Percentiles rank a stretch among this genome's conserved stretches.
Conservation (phyloP, 805 yeast species). For the Starmerella powellii region DNA sequence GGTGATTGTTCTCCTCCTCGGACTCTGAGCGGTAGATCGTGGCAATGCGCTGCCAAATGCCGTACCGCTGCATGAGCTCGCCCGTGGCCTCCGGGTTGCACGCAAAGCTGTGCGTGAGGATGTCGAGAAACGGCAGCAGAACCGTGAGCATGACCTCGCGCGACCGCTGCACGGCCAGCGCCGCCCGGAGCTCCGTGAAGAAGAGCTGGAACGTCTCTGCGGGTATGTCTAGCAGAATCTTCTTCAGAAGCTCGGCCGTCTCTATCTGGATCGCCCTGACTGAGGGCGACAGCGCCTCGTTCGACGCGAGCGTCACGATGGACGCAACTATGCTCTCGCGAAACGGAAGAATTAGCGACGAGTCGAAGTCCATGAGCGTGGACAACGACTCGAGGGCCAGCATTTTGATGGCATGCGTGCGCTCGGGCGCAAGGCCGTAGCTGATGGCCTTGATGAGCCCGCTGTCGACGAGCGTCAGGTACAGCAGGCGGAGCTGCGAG, state of each 20-base stretch:
- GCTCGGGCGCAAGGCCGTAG: conserved; percentile 50
- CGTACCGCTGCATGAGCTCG: background rate
- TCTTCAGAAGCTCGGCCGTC: conserved; percentile 8
- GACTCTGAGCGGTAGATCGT: background rate
- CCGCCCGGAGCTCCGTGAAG: background rate
- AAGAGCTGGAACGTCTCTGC: background rate
- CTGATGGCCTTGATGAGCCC: conserved; percentile 62
- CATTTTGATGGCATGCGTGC: conserved; percentile 38
- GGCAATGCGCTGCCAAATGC: conserved; percentile 5
- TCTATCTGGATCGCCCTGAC: conserved; percentile 6
- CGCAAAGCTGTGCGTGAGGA: conserved; percentile 2
- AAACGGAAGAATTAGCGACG: background rate
- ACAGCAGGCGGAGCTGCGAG: conserved; percentile 53
- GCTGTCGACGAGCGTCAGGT: conserved; percentile 45
- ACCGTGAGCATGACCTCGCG: background rate
- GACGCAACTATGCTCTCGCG: background rate
- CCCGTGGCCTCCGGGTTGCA: background rate
- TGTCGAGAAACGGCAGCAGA: conserved; percentile 2
- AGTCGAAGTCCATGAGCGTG: conserved; percentile 8
- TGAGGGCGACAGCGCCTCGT: background rate
- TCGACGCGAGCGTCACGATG: background rate
- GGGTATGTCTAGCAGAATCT: background rate
- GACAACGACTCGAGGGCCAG: conserved; percentile 51
- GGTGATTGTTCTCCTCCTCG: background rate
- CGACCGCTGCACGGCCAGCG: background rate